These are phyloP conservation scores for Fusarium torulosum DNA, from an alignment of 2,329 filamentous ascomycete genomes.

Conservation along the genomic window DNA sequence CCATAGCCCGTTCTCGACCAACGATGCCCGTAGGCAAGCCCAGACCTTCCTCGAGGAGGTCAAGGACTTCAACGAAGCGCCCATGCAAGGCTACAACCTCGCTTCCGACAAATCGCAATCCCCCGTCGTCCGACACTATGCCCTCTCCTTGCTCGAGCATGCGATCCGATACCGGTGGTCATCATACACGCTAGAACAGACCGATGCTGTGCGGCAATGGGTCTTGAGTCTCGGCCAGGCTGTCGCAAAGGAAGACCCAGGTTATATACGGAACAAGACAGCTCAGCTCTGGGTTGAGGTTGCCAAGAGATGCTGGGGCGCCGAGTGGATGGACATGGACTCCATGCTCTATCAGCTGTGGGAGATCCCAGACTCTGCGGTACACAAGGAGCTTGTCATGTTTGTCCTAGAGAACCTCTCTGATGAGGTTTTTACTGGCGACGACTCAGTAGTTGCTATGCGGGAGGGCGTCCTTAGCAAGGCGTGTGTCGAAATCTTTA, in stretches of 20 bases:
- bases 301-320: conserved; percentile 92
- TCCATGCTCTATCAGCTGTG: conserved; percentile 83
- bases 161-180: conserved; percentile 88
- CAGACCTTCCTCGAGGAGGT: conserved; percentile 87
- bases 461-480: conserved; percentile 87
- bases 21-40: conserved; percentile 84
- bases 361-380: conserved; percentile 73
- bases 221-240: conserved; percentile 82
- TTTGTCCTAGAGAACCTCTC: conserved; percentile 91
- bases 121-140: conserved; percentile 90
- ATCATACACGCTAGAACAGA: conserved; percentile 77
- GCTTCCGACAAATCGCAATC: conserved; percentile 81
- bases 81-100: conserved; percentile 85
- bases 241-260: conserved; percentile 77
- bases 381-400: conserved; percentile 86
- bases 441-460: conserved; percentile 86
- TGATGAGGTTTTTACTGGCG: conserved; percentile 92
- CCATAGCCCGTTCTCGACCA: conserved; percentile 83
- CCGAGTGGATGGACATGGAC: conserved; percentile 97
- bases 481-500: conserved; percentile 94
- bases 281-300: conserved; percentile 95
- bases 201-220: conserved; percentile 77
- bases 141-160: conserved; percentile 90
- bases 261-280: conserved; percentile 92
- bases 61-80: conserved; percentile 83